phyloP scores from a whole-genome alignment of 1,139 yeast species.

The Chernovozyma sophiae-reginae region DNA sequence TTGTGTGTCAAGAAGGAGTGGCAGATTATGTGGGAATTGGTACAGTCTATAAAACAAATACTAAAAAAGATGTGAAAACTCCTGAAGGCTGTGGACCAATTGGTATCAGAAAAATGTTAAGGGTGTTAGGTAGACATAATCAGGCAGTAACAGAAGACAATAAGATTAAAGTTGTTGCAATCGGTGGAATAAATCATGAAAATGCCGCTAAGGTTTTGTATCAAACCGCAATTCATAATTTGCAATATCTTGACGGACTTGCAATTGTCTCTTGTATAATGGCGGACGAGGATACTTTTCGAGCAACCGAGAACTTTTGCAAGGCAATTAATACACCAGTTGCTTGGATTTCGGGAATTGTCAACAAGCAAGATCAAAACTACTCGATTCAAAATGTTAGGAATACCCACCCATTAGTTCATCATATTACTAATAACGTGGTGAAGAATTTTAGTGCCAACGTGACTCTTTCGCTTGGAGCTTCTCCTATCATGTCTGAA shows the following conservation, averaged over 20 bases:
- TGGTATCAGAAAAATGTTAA: conserved; percentile 58
- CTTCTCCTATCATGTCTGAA: conserved; percentile 92
- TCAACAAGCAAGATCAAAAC: not conserved
- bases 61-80: conserved; percentile 54
- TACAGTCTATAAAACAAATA: conserved; percentile 68
- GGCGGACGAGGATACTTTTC: conserved; percentile 58
- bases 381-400: not conserved
- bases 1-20: conserved; percentile 48
- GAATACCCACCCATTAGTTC: conserved; percentile 57
- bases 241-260: conserved; percentile 61
- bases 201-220: conserved; percentile 58
- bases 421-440: conserved; percentile 87
- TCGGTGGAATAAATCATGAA: conserved; percentile 77
- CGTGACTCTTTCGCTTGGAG: conserved; percentile 81
- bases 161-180: conserved; percentile 59
- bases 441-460: conserved; percentile 88
- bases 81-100: conserved; percentile 54
- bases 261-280: conserved; percentile 86
- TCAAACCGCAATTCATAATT: conserved; percentile 43
- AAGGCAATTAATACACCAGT: not conserved
- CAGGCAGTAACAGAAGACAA: conserved; percentile 12
- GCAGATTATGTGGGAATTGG: conserved; percentile 90
- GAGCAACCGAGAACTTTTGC: conserved; percentile 42
- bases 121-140: conserved; percentile 39
- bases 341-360: not conserved